These are phyloP conservation scores for Dimargaris xerosporica DNA, from an alignment of 192 early-diverging fungal genomes.

Conservation along the genomic window DNA sequence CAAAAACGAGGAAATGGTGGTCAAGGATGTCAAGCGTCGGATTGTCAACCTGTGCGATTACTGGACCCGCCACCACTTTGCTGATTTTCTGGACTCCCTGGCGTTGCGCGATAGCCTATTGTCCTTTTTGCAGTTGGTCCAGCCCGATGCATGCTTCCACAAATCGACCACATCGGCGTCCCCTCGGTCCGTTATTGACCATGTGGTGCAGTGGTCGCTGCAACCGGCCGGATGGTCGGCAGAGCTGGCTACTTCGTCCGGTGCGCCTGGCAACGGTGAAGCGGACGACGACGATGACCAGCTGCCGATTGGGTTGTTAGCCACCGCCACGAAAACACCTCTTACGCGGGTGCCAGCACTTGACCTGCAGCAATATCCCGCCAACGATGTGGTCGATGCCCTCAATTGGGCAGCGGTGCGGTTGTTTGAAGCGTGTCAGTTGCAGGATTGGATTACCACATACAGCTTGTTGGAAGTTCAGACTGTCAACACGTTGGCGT, in stretches of 20 bases:
- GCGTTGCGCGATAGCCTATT: constrained; percentile 31
- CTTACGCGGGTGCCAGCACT: constrained; percentile 19
- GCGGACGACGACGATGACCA: too few relatives aligned
- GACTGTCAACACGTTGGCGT: constrained; percentile 28
- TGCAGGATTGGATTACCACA: constrained; percentile 31
- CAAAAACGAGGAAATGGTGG: constrained; percentile 7
- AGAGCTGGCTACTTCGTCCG: constrained; percentile 15
- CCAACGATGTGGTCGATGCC: constrained; percentile 18
- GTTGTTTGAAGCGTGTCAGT: constrained; percentile 28
- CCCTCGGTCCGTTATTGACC: background rate
- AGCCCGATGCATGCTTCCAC: background rate
- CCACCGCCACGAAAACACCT: constrained; percentile 17
- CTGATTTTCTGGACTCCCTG: constrained; percentile 47
- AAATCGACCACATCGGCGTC: background rate
- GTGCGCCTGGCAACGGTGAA: constrained; percentile 16
- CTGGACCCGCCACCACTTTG: constrained; percentile 41
- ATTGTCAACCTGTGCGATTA: constrained; percentile 40
- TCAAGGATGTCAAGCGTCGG: constrained; percentile 21
- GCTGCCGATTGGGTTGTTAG: constrained; percentile 8
- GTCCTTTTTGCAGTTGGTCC: constrained; percentile 20
- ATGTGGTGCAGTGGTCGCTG: constrained; percentile 12
- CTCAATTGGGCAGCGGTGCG: constrained; percentile 28
- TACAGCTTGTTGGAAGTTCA: constrained; percentile 31
- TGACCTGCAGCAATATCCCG: constrained; percentile 6
- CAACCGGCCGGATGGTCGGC: constrained; percentile 14